These are phyloP conservation scores for Xylariomycetidae sp. DNA, from an alignment of 2,329 filamentous ascomycete genomes.

Conservation along the genomic window DNA sequence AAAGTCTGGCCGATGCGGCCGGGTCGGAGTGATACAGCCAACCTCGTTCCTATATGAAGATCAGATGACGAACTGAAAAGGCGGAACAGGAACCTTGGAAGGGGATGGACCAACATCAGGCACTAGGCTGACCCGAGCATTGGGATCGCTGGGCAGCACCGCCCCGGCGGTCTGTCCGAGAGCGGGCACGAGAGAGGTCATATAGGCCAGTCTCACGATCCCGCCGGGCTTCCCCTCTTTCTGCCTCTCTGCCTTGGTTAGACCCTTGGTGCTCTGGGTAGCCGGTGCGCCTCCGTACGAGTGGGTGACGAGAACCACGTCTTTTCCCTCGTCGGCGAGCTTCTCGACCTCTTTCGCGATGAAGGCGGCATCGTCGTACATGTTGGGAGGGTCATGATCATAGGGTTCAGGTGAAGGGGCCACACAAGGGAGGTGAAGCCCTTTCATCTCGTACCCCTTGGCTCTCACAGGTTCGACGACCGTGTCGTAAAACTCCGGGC, in stretches of 20 bases:
- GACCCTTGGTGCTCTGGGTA: not conserved
- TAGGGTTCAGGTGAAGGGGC: constrained; percentile 1
- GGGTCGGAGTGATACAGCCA: constrained; percentile 21
- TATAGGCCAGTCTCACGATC: constrained; percentile 26
- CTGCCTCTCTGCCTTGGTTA: constrained; percentile 1
- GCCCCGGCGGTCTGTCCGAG: constrained; percentile 11
- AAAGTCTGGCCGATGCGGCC: constrained; percentile 7
- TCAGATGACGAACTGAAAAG: too few species aligned
- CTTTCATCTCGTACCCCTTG: constrained; percentile 10
- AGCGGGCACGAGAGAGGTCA: constrained; percentile 19
- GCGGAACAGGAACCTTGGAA: not conserved
- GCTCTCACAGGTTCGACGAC: constrained; percentile 7
- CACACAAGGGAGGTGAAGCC: constrained; percentile 11
- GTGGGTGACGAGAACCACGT: not conserved
- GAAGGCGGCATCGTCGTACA: constrained; percentile 28
- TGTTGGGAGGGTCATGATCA: constrained; percentile 13
- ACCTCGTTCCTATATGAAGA: constrained; percentile 16
- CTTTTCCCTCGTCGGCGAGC: constrained; percentile 1
- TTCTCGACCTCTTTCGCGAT: constrained; percentile 14
- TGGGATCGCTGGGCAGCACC: constrained; percentile 6
- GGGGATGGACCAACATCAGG: not conserved
- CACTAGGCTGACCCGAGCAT: constrained; percentile 1
- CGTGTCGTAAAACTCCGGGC: constrained; percentile 7
- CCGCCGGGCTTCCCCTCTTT: constrained; percentile 29
- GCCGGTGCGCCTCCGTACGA: not conserved